Evolutionary conservation across 345 rosid species (phyloP).

Genomic region (Aethionema arabicum): DNA sequence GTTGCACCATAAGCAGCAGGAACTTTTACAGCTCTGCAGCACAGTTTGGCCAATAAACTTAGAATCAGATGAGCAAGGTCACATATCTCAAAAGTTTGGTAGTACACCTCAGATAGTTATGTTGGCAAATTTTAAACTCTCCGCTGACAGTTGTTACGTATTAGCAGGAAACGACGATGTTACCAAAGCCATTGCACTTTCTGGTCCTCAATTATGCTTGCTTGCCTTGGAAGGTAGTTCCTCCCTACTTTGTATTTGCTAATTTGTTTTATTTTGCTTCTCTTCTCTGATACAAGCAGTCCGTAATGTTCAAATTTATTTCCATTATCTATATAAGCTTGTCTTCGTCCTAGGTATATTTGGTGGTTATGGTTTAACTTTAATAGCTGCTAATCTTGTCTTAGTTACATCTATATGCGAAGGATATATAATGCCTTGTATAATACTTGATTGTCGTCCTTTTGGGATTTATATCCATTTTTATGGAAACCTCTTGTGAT

Average conservation of each 20-base stretch:
- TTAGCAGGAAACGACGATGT: constrained; percentile 45
- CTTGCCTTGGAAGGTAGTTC: constrained; percentile 76
- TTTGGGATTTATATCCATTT: constrained; percentile 12
- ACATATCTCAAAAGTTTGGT: constrained; percentile 25
- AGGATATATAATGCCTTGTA: neutral
- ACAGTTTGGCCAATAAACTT: constrained; percentile 56
- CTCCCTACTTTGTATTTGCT: constrained; percentile 8
- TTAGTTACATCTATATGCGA: neutral
- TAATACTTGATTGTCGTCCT: constrained; percentile 11
- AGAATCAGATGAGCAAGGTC: constrained; percentile 51
- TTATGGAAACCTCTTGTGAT: constrained; percentile 6
- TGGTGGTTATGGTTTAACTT: constrained; percentile 18
- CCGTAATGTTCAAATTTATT: constrained; percentile 14
- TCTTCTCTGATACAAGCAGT: constrained; percentile 2
- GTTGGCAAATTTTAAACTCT: constrained; percentile 15
- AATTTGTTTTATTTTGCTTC: neutral
- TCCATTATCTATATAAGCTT: constrained; percentile 5
- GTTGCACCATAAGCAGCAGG: constrained; percentile 52
- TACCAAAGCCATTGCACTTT: constrained; percentile 46
- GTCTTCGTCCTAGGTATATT: neutral
- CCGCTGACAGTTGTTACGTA: constrained; percentile 28
- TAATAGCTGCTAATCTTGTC: too few species aligned
- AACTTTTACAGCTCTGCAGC: constrained; percentile 55
- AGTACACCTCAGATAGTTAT: constrained; percentile 23
- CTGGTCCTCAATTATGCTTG: constrained; percentile 54